phyloP scores from a whole-genome alignment of 73 alveolate genomes.

The Paramecium caudatum region DNA sequence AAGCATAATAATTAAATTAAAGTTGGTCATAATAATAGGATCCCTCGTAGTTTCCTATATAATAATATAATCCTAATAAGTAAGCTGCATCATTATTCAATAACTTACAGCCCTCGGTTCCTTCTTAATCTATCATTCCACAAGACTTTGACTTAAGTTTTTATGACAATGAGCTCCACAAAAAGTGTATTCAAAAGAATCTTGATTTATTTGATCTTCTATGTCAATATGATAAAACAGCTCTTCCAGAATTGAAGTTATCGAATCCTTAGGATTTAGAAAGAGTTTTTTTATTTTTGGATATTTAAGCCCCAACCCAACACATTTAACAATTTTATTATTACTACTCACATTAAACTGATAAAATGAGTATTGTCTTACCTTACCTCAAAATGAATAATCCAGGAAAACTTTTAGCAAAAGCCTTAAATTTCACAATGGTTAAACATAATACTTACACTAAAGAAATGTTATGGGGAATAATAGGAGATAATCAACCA shows the following conservation, averaged over 20 bases:
- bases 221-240: conserved; percentile 51
- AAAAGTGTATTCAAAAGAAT: not conserved
- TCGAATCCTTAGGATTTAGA: not conserved
- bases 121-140: conserved; percentile 12
- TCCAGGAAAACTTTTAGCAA: conserved; percentile 51
- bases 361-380: conserved; percentile 11
- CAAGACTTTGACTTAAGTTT: conserved; percentile 11
- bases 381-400: not conserved
- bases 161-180: conserved; percentile 16
- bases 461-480: not conserved
- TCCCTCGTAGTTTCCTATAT: not conserved
- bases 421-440: conserved; percentile 56
- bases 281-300: conserved; percentile 23
- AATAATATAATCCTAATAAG: too few relatives aligned
- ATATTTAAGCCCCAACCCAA: conserved; percentile 18
- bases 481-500: conserved; percentile 3
- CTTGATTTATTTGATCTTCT: conserved; percentile 29
- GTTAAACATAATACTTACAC: conserved; percentile 46
- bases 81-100: too few relatives aligned
- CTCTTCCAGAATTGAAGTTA: conserved; percentile 32
- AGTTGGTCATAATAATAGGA: not conserved
- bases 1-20: not conserved
- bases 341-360: not conserved
- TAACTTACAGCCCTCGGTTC: too few relatives aligned
- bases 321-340: conserved; percentile 24